Evolutionary conservation across 768 basidiomycete species (phyloP), one percentile per base, ranked within the genome.

Genomic region (Suillus discolor): DNA sequence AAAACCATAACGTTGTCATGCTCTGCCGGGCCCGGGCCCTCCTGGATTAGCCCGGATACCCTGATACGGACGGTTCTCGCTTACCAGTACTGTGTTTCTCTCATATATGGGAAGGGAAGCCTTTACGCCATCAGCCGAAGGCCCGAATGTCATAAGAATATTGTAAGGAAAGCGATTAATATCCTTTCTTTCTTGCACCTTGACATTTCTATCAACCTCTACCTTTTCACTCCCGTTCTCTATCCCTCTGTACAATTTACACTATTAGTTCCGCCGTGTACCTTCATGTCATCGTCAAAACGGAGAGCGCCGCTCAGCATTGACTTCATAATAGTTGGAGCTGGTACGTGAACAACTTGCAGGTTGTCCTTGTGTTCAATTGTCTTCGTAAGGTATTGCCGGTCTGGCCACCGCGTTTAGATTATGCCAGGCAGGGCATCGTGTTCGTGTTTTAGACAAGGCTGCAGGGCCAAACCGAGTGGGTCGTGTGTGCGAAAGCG

Each of bases 391-490:
- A 78, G 75, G 85, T 41, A 76, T 89, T 41, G 77, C 84, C 53
- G 89, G 89, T 28, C 81, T 90, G 25, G 83, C 88, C 6, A 77
- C 83, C 9, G 89, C 89, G 11, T 85, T 82, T 71, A 77, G 84
- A n/a, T 77, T 91, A 49, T 78, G 80, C 49, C 82, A 81, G 65
- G 82, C 84, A 15, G 89, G 89, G 6, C 89, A 91, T 74, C 76
- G 79, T 36, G 88, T 90, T 41, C 78, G 81, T 1, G 80, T 91
- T 2, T 66, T 90, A 31, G 89, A 90, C 67, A 79, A 82, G 66
- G 79, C 78, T 15, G 75, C 79, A 66, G 84, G 83, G 25, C 81
- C 79, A 25, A 71, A 75, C 31, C 78, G 80, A 68, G 83, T 83
- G n/a, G 76, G 63, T 57, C 42, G 5, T 41, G 65, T 53, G 18